A percentile compares a stretch with the other conserved stretches of the same genome.
phyloP scores from a whole-genome alignment of 1,284 basidiomycete genomes.

The Sporisorium reilianum region DNA sequence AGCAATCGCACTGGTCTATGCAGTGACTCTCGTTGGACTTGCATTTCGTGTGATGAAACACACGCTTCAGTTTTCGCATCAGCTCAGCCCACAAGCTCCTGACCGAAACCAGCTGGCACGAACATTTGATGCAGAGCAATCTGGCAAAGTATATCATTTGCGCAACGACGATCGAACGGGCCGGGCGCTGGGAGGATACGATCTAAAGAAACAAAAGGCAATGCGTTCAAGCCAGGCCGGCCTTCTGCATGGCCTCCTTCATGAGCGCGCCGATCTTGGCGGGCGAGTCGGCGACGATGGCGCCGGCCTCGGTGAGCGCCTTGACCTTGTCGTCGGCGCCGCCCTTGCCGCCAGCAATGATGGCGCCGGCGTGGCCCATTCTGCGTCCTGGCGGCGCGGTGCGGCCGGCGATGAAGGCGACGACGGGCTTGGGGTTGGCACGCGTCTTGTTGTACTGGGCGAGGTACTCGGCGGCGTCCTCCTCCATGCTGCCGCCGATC shows the following conservation, averaged over 20 bases:
- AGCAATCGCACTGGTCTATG: too few species aligned
- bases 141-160: too few species aligned
- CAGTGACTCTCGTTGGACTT: too few species aligned
- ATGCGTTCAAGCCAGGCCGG: slow-evolving; percentile 55
- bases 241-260: slow-evolving; percentile 65
- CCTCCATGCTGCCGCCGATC: slow-evolving; percentile 99
- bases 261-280: slow-evolving; percentile 71
- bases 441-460: slow-evolving; percentile 92
- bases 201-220: too few species aligned
- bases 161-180: too few species aligned
- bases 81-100: too few species aligned
- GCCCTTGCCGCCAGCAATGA: slow-evolving; percentile 97
- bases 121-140: too few species aligned
- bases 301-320: slow-evolving; percentile 93
- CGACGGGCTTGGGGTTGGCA: slow-evolving; percentile 90
- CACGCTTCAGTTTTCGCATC: too few species aligned
- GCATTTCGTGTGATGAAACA: too few species aligned
- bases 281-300: slow-evolving; percentile 92
- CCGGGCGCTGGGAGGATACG: too few species aligned
- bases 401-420: slow-evolving; percentile 93
- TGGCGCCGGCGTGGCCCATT: slow-evolving; percentile 87
- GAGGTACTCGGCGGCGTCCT: slow-evolving; percentile 97
- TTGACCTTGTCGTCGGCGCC: slow-evolving; percentile 95
- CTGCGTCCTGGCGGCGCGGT: slow-evolving; percentile 97
- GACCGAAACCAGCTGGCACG: too few species aligned